phyloP scores from a whole-genome alignment of 495 filamentous ascomycete species.

The Trypethelium eluteriae region DNA sequence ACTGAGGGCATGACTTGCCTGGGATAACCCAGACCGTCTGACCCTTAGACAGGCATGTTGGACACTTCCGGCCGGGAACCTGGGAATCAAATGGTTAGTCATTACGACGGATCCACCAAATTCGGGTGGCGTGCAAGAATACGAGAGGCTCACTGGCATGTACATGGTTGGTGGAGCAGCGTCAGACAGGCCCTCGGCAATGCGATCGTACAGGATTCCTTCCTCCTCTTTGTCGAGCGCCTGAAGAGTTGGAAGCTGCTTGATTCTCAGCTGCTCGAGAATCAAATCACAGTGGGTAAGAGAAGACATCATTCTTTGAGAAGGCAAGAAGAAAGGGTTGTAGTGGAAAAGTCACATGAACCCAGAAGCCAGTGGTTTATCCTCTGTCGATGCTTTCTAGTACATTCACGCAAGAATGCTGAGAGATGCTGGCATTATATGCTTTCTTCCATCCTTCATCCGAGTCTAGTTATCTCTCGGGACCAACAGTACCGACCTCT shows the following conservation, averaged over 20 bases:
- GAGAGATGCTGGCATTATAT: not conserved
- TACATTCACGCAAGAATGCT: not conserved
- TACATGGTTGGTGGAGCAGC: not conserved
- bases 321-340: not conserved
- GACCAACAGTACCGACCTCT: not conserved
- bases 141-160: constrained; percentile 19
- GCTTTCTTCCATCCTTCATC: not conserved
- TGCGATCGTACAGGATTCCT: constrained; percentile 14
- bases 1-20: constrained; percentile 35
- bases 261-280: not conserved
- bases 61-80: constrained; percentile 36
- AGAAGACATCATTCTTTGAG: not conserved
- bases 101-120: not conserved
- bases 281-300: not conserved
- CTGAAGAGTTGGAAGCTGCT: constrained; percentile 1
- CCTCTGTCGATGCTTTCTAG: not conserved
- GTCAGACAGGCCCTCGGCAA: not conserved
- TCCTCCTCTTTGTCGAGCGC: constrained; percentile 8
- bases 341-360: not conserved
- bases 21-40: constrained; percentile 37
- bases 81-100: constrained; percentile 14
- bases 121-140: not conserved
- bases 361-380: not conserved
- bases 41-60: constrained; percentile 30
- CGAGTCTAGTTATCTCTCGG: not conserved